Evolutionary conservation across 2,329 filamentous ascomycete species (phyloP).

Genomic region (Fusarium torreyae): DNA sequence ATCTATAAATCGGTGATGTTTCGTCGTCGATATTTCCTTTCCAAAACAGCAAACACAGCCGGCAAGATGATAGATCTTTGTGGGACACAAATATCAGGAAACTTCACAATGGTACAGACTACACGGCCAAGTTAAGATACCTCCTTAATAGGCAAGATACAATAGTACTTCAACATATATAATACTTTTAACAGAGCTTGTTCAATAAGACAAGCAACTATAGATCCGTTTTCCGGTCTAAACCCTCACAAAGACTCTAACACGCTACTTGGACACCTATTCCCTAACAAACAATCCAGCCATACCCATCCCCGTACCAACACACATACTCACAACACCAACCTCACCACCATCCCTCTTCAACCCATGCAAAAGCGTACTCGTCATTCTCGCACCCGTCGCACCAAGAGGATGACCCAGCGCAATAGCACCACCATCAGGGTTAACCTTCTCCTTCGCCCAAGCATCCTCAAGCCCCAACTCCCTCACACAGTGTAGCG

Average conservation of each 20-base stretch:
- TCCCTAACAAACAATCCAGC: constrained; percentile 47
- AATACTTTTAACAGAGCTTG: too few species aligned
- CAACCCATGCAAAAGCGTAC: constrained; percentile 77
- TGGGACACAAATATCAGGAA: too few species aligned
- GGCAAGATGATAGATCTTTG: too few species aligned
- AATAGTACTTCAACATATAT: too few species aligned
- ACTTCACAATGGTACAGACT: too few species aligned
- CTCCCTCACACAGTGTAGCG: constrained; percentile 79
- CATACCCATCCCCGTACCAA: constrained; percentile 69
- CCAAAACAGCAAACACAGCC: too few species aligned
- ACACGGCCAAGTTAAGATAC: too few species aligned
- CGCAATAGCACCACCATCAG: constrained; percentile 94
- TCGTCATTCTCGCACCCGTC: constrained; percentile 86
- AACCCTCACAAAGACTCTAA: not conserved
- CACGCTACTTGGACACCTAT: constrained; percentile 12
- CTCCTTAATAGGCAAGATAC: too few species aligned
- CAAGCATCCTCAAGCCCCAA: constrained; percentile 75
- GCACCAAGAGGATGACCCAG: constrained; percentile 92
- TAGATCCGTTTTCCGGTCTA: too few species aligned
- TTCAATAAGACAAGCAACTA: too few species aligned
- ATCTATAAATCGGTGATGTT: too few species aligned
- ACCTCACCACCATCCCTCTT: constrained; percentile 80
- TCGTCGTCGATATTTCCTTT: too few species aligned
- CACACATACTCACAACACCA: constrained; percentile 93
- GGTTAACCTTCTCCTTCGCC: constrained; percentile 83